phyloP scores from a whole-genome alignment of 495 filamentous ascomycete genomes.

The Penicillium lividum region DNA sequence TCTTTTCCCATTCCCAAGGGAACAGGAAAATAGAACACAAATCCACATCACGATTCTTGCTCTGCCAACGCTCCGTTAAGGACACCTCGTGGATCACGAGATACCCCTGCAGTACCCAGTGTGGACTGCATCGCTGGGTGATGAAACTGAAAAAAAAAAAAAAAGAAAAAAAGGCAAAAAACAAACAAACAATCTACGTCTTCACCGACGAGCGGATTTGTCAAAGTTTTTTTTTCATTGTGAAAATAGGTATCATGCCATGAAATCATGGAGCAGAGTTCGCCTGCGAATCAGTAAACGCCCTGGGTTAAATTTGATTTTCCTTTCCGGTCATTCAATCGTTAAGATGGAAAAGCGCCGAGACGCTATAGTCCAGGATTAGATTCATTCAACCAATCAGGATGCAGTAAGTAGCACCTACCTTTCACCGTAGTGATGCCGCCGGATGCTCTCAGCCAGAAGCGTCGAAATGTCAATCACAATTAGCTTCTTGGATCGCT shows the following conservation, averaged over 20 bases:
- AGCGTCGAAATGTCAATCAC: slow-evolving; percentile 86
- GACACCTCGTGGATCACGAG: slow-evolving; percentile 53
- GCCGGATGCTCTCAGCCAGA: slow-evolving; percentile 86
- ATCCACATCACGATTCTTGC: slow-evolving; percentile 30
- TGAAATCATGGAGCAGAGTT: slow-evolving; percentile 20
- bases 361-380: slow-evolving; percentile 60
- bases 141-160: slow-evolving; percentile 4
- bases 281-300: slow-evolving; percentile 31
- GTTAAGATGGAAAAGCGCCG: slow-evolving; percentile 73
- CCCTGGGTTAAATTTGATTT: slow-evolving; percentile 13
- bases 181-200: slow-evolving; percentile 11
- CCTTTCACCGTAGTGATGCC: slow-evolving; percentile 89
- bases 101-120: slow-evolving; percentile 65
- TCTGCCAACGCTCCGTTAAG: slow-evolving; percentile 82
- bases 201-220: slow-evolving; percentile 12
- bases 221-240: slow-evolving; percentile 14
- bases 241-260: slow-evolving; percentile 33
- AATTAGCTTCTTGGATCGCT: slow-evolving; percentile 77
- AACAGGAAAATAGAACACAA: slow-evolving; percentile 15
- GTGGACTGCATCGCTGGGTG: slow-evolving; percentile 68
- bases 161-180: slow-evolving; percentile 9
- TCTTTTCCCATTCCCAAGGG: neutral
- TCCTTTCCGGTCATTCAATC: slow-evolving; percentile 32
- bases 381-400: neutral
- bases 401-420: slow-evolving; percentile 28